Percentiles rank a stretch among this genome's conserved stretches.
Conservation (phyloP, 1,139 yeast species). For the Trichomonascaceae sp. region DNA sequence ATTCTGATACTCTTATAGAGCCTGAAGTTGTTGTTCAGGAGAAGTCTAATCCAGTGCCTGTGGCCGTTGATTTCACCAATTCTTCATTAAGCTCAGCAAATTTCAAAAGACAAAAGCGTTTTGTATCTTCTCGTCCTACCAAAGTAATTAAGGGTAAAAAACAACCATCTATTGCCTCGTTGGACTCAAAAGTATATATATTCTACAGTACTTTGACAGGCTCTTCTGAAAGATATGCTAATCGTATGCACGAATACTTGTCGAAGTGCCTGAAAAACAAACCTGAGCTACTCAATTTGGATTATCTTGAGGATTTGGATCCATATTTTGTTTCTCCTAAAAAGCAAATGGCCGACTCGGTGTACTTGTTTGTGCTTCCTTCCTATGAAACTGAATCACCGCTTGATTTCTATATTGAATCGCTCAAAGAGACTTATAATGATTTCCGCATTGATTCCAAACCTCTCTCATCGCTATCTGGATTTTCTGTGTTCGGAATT, state of each 20-base stretch:
- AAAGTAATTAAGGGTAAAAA: not conserved
- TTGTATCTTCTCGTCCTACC: constrained; percentile 1
- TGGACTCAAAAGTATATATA: constrained; percentile 38
- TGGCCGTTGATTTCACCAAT: constrained; percentile 41
- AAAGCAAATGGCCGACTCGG: constrained; percentile 25
- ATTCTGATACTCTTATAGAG: not conserved
- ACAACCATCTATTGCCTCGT: not conserved
- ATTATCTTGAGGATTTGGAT: constrained; percentile 80
- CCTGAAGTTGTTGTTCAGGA: not conserved
- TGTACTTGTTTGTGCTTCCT: constrained; percentile 72
- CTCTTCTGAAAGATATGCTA: constrained; percentile 66
- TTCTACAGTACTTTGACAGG: constrained; percentile 87
- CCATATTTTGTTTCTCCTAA: constrained; percentile 64
- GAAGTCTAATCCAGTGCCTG: constrained; percentile 14
- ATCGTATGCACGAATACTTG: constrained; percentile 30
- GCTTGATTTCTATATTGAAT: constrained; percentile 77
- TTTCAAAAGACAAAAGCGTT: constrained; percentile 2
- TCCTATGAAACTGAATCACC: constrained; percentile 93
- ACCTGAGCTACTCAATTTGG: constrained; percentile 63
- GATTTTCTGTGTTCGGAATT: constrained; percentile 79
- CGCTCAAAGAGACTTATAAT: constrained; percentile 69
- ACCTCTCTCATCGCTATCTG: constrained; percentile 59
- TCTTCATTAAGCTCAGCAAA: constrained; percentile 14
- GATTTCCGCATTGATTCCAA: constrained; percentile 83
- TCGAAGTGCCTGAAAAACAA: constrained; percentile 35